These are phyloP conservation scores for Candida lessepsii DNA, from an alignment of 805 yeast genomes.

Conservation along the genomic window DNA sequence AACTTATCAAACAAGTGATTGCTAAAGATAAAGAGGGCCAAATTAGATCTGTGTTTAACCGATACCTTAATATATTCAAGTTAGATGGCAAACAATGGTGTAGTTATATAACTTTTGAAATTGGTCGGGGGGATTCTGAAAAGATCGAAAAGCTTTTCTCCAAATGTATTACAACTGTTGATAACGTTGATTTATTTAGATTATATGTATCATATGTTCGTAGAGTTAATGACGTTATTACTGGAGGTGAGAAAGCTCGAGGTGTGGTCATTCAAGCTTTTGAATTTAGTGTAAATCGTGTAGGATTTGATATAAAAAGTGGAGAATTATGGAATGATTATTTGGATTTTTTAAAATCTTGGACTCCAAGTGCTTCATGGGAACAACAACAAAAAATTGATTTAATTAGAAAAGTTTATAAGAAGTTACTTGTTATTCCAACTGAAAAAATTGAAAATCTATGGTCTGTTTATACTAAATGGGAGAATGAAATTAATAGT, in stretches of 20 bases:
- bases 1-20: slow-evolving; percentile 48
- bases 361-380: slow-evolving; percentile 80
- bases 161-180: slow-evolving; percentile 58
- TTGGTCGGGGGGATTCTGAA: slow-evolving; percentile 62
- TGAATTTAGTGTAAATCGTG: slow-evolving; percentile 73
- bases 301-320: slow-evolving; percentile 75
- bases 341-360: slow-evolving; percentile 68
- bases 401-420: slow-evolving; percentile 68
- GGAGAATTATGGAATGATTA: slow-evolving; percentile 80
- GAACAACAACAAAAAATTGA: slow-evolving; percentile 83
- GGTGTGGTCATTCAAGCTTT: slow-evolving; percentile 75
- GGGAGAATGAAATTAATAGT: slow-evolving; percentile 76
- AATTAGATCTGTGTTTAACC: slow-evolving; percentile 56
- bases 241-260: slow-evolving; percentile 81
- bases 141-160: slow-evolving; percentile 66
- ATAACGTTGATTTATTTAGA: slow-evolving; percentile 69
- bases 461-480: slow-evolving; percentile 79
- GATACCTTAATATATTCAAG: slow-evolving; percentile 64
- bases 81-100: slow-evolving; percentile 67
- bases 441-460: slow-evolving; percentile 67
- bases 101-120: slow-evolving; percentile 62
- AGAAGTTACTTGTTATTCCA: slow-evolving; percentile 73
- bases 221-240: slow-evolving; percentile 62
- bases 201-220: slow-evolving; percentile 78
- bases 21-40: slow-evolving; percentile 58